Evolutionary conservation across 2,329 filamentous ascomycete genomes (phyloP).

Genomic region (Phialocephala subalpina): DNA sequence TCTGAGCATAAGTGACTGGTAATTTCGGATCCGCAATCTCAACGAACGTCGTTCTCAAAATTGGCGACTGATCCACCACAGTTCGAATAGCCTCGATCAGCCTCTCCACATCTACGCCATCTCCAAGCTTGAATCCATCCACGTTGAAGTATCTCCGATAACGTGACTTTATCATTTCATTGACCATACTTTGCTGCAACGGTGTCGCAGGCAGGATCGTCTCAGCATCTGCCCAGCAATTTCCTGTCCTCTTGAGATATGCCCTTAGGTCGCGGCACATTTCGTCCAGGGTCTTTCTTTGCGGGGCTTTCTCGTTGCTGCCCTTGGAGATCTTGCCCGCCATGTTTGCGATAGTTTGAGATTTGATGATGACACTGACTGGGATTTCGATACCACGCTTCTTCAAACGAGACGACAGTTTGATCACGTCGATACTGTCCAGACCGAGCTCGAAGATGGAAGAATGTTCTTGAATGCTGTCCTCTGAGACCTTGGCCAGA

Average conservation of each 20-base stretch:
- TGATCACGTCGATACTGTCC: conserved; percentile 93
- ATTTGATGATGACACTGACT: conserved; percentile 80
- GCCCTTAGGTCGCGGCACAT: conserved; percentile 47
- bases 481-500: conserved; percentile 62
- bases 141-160: conserved; percentile 87
- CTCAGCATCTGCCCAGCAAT: conserved; percentile 56
- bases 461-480: conserved; percentile 62
- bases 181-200: conserved; percentile 86
- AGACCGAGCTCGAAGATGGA: conserved; percentile 84
- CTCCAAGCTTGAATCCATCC: conserved; percentile 71
- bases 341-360: conserved; percentile 73
- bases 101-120: conserved; percentile 59
- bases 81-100: conserved; percentile 68
- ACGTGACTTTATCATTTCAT: conserved; percentile 79
- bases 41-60: conserved; percentile 79
- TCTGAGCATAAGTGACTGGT: conserved; percentile 62
- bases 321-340: conserved; percentile 32
- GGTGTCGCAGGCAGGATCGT: conserved; percentile 78
- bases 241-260: conserved; percentile 47
- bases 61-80: conserved; percentile 68
- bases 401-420: conserved; percentile 76
- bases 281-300: conserved; percentile 33
- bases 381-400: conserved; percentile 65
- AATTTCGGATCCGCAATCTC: conserved; percentile 69
- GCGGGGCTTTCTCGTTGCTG: background rate